Percentiles rank a stretch among this genome's conserved stretches.
Evolutionary conservation across 164 flowering plant species (phyloP).

Genomic region (Piper betle): DNA sequence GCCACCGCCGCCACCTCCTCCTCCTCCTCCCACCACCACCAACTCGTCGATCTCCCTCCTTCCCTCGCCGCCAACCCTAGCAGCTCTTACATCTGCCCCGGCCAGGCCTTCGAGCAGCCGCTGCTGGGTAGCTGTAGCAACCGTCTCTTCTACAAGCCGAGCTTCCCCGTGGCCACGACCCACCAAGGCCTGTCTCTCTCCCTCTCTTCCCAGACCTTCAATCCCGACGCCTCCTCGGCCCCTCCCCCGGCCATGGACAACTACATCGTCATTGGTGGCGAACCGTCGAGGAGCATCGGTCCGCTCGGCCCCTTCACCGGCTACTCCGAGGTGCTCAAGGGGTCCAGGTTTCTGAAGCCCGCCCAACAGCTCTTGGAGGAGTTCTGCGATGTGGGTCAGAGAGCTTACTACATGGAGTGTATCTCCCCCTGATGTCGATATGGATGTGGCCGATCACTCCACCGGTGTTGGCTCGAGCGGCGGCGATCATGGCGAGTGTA

Average conservation of each 20-base stretch:
- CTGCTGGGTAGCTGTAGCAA: not conserved
- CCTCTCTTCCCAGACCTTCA: constrained; percentile 33
- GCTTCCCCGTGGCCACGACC: constrained; percentile 7
- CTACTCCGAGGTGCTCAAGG: constrained; percentile 59
- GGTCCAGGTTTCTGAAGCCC: constrained; percentile 73
- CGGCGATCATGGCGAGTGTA: constrained; percentile 21
- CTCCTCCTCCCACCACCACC: constrained; percentile 17
- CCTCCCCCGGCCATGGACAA: constrained; percentile 10
- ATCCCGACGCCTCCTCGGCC: constrained; percentile 9
- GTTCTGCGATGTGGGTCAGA: constrained; percentile 41
- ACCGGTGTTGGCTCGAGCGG: not conserved
- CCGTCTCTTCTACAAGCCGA: constrained; percentile 18
- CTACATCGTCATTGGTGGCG: constrained; percentile 10
- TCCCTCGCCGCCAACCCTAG: not conserved
- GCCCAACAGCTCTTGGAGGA: constrained; percentile 74
- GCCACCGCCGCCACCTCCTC: constrained; percentile 15
- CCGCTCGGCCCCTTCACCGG: constrained; percentile 86
- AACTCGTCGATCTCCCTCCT: constrained; percentile 21
- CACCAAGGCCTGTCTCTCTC: constrained; percentile 50
- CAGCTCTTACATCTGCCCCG: not conserved
- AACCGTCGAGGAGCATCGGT: constrained; percentile 20
- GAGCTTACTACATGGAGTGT: constrained; percentile 16
- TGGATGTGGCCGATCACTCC: constrained; percentile 16
- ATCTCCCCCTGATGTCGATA: constrained; percentile 20
- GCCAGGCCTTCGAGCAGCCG: constrained; percentile 10